These are phyloP conservation scores for Euphorbia schlechtendalii DNA, from an alignment of 441 rosid genomes.

Conservation along the genomic window DNA sequence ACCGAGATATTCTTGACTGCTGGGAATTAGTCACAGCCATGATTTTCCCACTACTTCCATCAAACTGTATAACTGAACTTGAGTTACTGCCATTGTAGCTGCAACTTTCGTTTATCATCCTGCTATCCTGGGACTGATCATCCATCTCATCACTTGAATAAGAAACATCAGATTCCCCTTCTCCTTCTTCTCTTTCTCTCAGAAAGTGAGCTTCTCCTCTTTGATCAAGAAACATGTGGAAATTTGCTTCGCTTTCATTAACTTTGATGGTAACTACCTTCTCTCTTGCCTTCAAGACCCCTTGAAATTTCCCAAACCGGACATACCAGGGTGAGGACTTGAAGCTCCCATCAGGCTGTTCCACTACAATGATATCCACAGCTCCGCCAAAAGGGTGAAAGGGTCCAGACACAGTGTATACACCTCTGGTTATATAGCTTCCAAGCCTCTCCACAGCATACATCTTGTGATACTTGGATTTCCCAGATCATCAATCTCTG, in stretches of 20 bases:
- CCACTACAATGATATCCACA: conserved; percentile 89
- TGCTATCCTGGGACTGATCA: conserved; percentile 22
- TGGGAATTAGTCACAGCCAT: conserved; percentile 40
- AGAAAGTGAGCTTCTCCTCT: conserved; percentile 94
- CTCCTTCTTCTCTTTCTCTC: conserved; percentile 53
- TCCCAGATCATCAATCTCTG: conserved; percentile 20
- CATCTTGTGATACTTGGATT: conserved; percentile 34
- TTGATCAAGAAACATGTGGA: conserved; percentile 80
- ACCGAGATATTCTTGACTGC: conserved; percentile 54
- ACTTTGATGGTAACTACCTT: conserved; percentile 56
- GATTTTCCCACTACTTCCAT: conserved; percentile 35
- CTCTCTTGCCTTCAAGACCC: conserved; percentile 72
- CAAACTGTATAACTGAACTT: conserved; percentile 21
- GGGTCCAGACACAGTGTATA: conserved; percentile 76
- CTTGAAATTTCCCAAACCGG: conserved; percentile 93
- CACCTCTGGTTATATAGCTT: conserved; percentile 76
- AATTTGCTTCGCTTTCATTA: conserved; percentile 61
- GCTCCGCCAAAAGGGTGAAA: conserved; percentile 99
- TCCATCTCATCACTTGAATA: conserved; percentile 65
- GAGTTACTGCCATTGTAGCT: conserved; percentile 33
- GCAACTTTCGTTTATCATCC: conserved; percentile 41
- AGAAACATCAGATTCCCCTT: conserved; percentile 35
- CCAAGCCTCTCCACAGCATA: conserved; percentile 84
- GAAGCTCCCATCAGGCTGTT: conserved; percentile 88
- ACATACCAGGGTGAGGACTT: conserved; percentile 98